Conservation (phyloP, 257 asterid genomes). For the Ajuga chamaepitys region DNA sequence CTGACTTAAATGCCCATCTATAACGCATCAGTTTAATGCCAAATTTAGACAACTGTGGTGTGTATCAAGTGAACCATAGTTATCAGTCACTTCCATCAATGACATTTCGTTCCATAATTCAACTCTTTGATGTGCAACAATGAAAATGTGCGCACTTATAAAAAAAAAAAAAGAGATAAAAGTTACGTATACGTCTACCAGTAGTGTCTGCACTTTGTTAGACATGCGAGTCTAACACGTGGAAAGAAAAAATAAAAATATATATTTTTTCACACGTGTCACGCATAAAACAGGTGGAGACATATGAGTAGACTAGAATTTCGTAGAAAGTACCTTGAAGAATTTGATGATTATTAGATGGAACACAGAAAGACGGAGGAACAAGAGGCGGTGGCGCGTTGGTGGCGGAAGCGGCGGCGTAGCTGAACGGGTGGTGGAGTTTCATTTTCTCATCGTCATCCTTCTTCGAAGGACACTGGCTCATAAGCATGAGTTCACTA, state of each 20-base stretch:
- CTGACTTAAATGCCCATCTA: slow-evolving; percentile 25
- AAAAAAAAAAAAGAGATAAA: background rate
- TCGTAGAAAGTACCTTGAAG: slow-evolving; percentile 31
- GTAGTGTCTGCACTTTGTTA: too few species aligned
- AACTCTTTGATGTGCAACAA: background rate
- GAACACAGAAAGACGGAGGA: slow-evolving; percentile 12
- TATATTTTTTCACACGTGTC: too few species aligned
- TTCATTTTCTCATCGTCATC: slow-evolving; percentile 41
- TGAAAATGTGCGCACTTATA: background rate
- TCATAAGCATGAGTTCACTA: slow-evolving; percentile 53
- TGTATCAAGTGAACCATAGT: too few species aligned
- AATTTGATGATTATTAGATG: slow-evolving; percentile 19
- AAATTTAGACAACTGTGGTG: background rate
- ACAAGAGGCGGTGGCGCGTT: background rate
- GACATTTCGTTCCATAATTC: slow-evolving; percentile 12
- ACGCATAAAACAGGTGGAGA: too few species aligned
- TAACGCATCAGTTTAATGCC: slow-evolving; percentile 14
- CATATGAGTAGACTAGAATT: too few species aligned
- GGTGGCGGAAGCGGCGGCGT: slow-evolving; percentile 20
- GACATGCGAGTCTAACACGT: too few species aligned
- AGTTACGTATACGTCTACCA: too few species aligned
- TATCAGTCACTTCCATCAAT: slow-evolving; percentile 47
- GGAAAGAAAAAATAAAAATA: too few species aligned
- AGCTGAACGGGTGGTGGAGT: slow-evolving; percentile 25
- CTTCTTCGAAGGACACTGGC: slow-evolving; percentile 31